Base-by-base conservation (phyloP, 306 rosid genomes). In the Rosa rugosa region DNA sequence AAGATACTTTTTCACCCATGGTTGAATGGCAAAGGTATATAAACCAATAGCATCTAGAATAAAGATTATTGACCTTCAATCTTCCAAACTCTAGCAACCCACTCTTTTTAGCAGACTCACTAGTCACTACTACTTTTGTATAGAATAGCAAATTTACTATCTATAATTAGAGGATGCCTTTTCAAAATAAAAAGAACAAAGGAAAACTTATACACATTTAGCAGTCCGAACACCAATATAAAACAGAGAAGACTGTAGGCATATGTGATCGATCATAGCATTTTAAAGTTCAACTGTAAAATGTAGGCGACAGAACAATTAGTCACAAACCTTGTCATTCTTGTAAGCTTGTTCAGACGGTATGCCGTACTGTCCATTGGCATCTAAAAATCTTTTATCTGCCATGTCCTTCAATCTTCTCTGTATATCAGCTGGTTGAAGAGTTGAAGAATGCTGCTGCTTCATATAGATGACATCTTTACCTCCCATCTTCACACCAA, bases 401-500 rank as follows among this genome's bases (percentile, higher is more conserved):
- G 99, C 99, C 83, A 88, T 88, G 76, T 92, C 96, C 88, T 95
- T 95, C 86, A 95, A 79, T 71, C 62, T 92, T 82, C 92, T 92
- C 84, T 95, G 99, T 76, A 95, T 89, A 83, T 92, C 97, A 65
- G 92, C 89, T 65, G 95, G 94, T 86, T 95, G 97, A 77, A 95
- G 90, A 83, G 85, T 80, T 67, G 99, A 92, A 69, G 94, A 86
- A 84, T 90, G 99, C 87, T 91, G 97, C 85, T 95, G 99, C 91
- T 92, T 95, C 91, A 95, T 79, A 84, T 90, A 95, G 85, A 95
- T 91, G 79, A 90, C 94, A 86, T 95, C 99, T 86, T 92, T 95
- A 77, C 99, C 99, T 18, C 99, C 99, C 97, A 95, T 95, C 86
- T 91, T 95, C 86, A 95, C 84, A 71, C 98, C 92, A 86, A 92